Conservation (phyloP, 2,329 filamentous ascomycete genomes). For the Pestalotiopsis sp. region DNA sequence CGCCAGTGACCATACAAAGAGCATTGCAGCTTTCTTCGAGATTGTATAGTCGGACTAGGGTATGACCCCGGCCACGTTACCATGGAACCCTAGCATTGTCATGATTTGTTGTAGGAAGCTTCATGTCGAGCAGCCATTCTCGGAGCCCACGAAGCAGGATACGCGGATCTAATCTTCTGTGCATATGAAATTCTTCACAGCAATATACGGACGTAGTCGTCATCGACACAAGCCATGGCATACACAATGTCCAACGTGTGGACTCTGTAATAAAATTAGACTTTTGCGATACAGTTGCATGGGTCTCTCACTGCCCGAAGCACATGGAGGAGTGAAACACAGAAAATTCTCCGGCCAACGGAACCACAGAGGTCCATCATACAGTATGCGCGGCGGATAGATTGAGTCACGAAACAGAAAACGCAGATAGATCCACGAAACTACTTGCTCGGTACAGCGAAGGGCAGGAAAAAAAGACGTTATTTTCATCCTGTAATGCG, state of each 20-base stretch:
- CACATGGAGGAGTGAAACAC: conserved; percentile 3
- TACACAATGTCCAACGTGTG: neutral
- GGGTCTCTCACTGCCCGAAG: neutral
- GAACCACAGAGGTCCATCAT: neutral
- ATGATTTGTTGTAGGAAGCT: neutral
- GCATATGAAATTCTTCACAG: too few relatives aligned
- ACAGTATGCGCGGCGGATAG: conserved; percentile 5
- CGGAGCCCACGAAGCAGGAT: neutral
- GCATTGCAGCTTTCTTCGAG: neutral
- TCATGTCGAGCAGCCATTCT: neutral
- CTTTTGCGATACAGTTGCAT: conserved; percentile 6
- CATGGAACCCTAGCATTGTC: neutral
- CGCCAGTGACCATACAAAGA: too few relatives aligned
- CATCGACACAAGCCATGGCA: neutral
- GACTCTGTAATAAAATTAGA: conserved; percentile 1
- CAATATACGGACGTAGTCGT: neutral
- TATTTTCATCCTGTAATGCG: neutral
- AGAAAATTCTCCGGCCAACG: conserved; percentile 8
- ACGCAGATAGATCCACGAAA: conserved; percentile 8
- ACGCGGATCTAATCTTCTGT: too few relatives aligned
- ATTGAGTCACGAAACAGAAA: conserved; percentile 5
- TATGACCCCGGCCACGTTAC: neutral
- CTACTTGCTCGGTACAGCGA: neutral
- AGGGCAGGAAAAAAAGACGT: neutral
- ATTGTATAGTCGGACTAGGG: neutral